These are phyloP conservation scores for Kodamaea sagamina DNA, from an alignment of 805 yeast species.

Conservation along the genomic window DNA sequence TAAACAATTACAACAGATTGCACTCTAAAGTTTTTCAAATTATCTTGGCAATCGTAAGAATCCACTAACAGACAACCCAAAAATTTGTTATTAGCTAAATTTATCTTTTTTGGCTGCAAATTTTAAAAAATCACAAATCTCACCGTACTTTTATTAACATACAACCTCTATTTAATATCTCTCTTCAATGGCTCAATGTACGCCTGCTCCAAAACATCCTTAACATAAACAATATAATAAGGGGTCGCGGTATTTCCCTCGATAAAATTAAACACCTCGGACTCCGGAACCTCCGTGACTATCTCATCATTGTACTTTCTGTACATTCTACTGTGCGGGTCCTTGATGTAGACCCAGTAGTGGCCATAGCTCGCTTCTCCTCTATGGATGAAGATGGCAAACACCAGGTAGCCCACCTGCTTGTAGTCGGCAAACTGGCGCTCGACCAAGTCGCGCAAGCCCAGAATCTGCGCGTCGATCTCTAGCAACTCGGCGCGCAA, in stretches of 20 bases:
- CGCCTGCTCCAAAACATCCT: constrained; percentile 54
- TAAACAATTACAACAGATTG: too few species aligned
- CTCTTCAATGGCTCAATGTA: constrained; percentile 69
- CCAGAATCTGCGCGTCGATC: constrained; percentile 43
- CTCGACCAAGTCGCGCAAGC: constrained; percentile 51
- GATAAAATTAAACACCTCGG: constrained; percentile 66
- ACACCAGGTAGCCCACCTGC: constrained; percentile 73
- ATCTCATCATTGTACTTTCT: constrained; percentile 92
- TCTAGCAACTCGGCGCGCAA: constrained; percentile 48
- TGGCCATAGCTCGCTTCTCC: constrained; percentile 97
- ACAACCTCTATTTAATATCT: constrained; percentile 12
- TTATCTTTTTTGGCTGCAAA: too few species aligned
- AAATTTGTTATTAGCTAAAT: too few species aligned
- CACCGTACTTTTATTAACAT: too few species aligned
- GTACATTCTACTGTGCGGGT: constrained; percentile 64
- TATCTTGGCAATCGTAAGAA: too few species aligned
- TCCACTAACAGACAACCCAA: too few species aligned
- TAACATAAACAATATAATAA: constrained; percentile 82
- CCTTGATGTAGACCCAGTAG: constrained; percentile 93
- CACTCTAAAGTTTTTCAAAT: too few species aligned
- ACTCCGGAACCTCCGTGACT: constrained; percentile 75
- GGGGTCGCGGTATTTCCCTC: constrained; percentile 89
- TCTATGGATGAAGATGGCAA: constrained; percentile 91
- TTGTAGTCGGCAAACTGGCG: constrained; percentile 63
- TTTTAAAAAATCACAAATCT: too few species aligned